These are phyloP conservation scores for Syncephalastrum racemosum DNA, from an alignment of 371 early-diverging fungal genomes.

Conservation along the genomic window DNA sequence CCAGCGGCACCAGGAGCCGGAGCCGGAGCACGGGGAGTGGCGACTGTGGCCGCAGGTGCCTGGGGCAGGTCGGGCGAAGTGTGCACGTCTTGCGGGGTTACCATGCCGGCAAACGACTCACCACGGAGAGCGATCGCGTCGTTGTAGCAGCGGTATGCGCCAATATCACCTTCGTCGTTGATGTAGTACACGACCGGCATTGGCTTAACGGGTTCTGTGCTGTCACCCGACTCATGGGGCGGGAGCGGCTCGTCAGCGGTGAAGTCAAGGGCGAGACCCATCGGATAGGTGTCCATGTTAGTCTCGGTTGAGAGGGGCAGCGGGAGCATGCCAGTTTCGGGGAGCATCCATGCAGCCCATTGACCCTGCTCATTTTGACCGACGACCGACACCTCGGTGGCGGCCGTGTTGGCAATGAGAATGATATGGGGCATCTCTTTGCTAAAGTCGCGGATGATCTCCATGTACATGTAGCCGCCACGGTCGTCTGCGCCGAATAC, in stretches of 20 bases:
- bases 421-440: slow-evolving; percentile 29
- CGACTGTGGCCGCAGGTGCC: slow-evolving; percentile 2
- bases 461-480: slow-evolving; percentile 41
- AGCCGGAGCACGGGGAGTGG: slow-evolving; percentile 1
- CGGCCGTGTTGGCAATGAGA: slow-evolving; percentile 39
- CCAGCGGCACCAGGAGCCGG: background rate
- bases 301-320: slow-evolving; percentile 40
- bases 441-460: slow-evolving; percentile 37
- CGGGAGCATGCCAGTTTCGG: slow-evolving; percentile 27
- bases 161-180: slow-evolving; percentile 44
- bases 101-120: slow-evolving; percentile 26
- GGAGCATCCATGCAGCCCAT: slow-evolving; percentile 45
- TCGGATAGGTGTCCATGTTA: slow-evolving; percentile 39
- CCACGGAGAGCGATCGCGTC: slow-evolving; percentile 31
- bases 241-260: slow-evolving; percentile 36
- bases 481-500: slow-evolving; percentile 34
- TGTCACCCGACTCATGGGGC: slow-evolving; percentile 36
- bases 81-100: slow-evolving; percentile 12
- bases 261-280: slow-evolving; percentile 46
- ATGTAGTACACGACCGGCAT: slow-evolving; percentile 42
- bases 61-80: background rate
- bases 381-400: slow-evolving; percentile 39
- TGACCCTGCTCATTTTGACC: slow-evolving; percentile 35
- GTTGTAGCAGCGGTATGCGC: slow-evolving; percentile 44
- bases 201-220: slow-evolving; percentile 29